Evolutionary conservation across 768 basidiomycete species (phyloP), one percentile per base, ranked within the genome.

Genomic region (Cystobasidium onofrii): DNA sequence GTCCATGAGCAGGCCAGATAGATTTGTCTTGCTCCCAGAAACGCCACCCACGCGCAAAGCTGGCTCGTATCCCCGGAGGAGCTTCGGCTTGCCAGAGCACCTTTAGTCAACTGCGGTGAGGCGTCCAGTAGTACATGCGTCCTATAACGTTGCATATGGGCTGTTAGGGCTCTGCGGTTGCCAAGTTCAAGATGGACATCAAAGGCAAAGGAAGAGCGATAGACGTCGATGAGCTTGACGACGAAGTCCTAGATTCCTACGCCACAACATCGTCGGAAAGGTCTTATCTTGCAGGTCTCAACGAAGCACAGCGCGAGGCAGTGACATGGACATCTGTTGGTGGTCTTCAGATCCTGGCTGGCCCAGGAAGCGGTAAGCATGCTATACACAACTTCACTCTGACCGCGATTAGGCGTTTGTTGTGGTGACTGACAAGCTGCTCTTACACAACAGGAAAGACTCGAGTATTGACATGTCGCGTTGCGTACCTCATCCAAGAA

Each of bases 401-500:
- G 39, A 62, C 34, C 27, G 29, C 23, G 25, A n/a, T 39, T 55
- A n/a, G n/a, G 34, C 33, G 63, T 31, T 46, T 46, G 43, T 43
- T 39, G 0, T 25, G n/a, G n/a, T n/a, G n/a, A 15, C 15, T 39
- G 39, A 39, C 39, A 39, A 39, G 39, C 39, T 39, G 7, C 39
- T 39, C 23, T n/a, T n/a, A n/a, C n/a, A n/a, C n/a, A n/a, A n/a
- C 69, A 71, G 78, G 80, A 27, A 83, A 83, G 77, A 83, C 83
- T 0, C 69, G 80, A 34, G 82, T 83, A 1, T 76, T 83, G 27
- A 83, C 83, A 0, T 79, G 78, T 0, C 65, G 83, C 39, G 82
- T 82, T 4, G 82, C 83, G 0, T 80, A 81, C 29, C 78, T 77
- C 25, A 70, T 66, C 0, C 66, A 10, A 23, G 25, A 27, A 23